Evolutionary conservation across 2,329 filamentous ascomycete genomes (phyloP), one percentile per base, ranked within the genome.

Genomic region (Aspergillus persii): DNA sequence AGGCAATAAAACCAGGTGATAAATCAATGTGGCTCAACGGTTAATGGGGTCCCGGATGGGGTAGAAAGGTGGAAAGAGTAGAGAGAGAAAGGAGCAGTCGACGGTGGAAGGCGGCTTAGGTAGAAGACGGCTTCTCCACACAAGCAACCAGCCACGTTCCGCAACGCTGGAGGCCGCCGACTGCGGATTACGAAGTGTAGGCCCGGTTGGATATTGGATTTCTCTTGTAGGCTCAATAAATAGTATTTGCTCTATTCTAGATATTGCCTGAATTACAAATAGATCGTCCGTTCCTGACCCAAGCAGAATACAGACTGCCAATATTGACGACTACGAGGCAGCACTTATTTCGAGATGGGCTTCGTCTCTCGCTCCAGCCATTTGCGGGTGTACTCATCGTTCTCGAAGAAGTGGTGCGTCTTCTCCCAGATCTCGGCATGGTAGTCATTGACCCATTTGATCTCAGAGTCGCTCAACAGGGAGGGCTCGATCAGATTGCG

Each of bases 301-400:
- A 41, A 41, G 36, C 36, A 41, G 36, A 15, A 6, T 41, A 4
- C 12, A 41, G 7, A 30, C 26, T 27, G 23, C 4, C 3, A 23
- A 31, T 3, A 11, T 23, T 46, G 18, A 23, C 18, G 18, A n/a
- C 18, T 26, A 39, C 18, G n/a, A 11, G 31, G 18, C 41, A 39
- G 29, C 36, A n/a, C 30, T 67, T 69, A 72, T 61, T 74, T 77
- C 30, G 69, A 84, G 64, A 88, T 83, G 5, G 87, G 85, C 69
- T 84, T 82, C n/a, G 91, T 96, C 80, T 99, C 95, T 69, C 91
- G 86, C 78, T 91, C 84, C 68, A 99, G 80, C 94, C 94, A 99
- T 57, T 84, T 84, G 74, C 85, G 79, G 1, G 91, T 90, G 66
- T 89, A 72, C 52, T 86, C 78, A 71, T 96, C 92, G 2, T 86